Evolutionary conservation across 805 yeast species (phyloP).

Genomic region (Nakazawaea ernobii): DNA sequence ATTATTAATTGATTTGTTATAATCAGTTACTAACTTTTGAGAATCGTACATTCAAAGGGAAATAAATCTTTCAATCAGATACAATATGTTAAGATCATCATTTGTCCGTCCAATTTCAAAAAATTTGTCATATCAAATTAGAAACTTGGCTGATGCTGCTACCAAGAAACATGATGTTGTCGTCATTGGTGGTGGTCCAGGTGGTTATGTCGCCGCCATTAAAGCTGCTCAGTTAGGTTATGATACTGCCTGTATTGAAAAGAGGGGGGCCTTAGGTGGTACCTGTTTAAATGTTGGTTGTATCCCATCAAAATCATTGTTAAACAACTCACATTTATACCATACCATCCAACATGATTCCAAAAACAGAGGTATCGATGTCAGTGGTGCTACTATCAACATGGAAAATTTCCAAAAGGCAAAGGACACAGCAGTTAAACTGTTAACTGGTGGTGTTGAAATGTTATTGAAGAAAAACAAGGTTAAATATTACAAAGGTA

Average conservation of each 20-base stretch:
- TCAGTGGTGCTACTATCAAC: constrained; percentile 70
- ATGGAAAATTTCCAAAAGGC: constrained; percentile 80
- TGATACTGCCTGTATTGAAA: constrained; percentile 94
- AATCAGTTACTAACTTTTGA: too few species aligned
- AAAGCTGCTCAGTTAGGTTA: constrained; percentile 95
- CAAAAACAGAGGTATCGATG: constrained; percentile 83
- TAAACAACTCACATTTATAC: constrained; percentile 90
- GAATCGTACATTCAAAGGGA: too few species aligned
- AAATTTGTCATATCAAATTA: constrained; percentile 3
- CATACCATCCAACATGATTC: constrained; percentile 88
- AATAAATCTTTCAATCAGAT: not conserved
- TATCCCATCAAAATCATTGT: constrained; percentile 93
- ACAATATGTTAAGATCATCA: constrained; percentile 9
- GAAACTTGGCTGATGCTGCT: constrained; percentile 18
- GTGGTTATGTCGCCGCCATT: constrained; percentile 98
- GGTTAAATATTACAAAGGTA: constrained; percentile 91
- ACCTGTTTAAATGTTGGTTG: constrained; percentile 99
- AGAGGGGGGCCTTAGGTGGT: constrained; percentile 95
- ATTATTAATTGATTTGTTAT: too few species aligned
- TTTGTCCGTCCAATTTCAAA: constrained; percentile 4
- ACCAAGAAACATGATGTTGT: constrained; percentile 78
- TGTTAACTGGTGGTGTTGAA: constrained; percentile 91
- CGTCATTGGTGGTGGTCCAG: constrained; percentile 99
- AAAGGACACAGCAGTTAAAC: constrained; percentile 84
- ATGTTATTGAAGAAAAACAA: constrained; percentile 92